Conservation (phyloP, 306 rosid genomes). For the Rosa chinensis region DNA sequence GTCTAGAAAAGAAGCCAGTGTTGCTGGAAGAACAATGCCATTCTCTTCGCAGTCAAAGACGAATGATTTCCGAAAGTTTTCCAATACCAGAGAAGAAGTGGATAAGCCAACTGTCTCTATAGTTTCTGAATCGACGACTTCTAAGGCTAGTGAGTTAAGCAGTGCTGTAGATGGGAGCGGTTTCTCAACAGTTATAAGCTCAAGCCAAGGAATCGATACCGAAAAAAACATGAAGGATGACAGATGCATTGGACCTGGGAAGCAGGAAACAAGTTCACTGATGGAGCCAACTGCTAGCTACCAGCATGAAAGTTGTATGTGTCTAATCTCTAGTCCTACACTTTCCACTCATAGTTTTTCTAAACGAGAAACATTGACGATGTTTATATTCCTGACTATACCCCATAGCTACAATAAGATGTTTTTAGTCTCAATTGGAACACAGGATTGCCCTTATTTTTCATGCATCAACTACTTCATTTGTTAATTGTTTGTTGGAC, state of each 20-base stretch:
- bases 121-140: conserved; percentile 55
- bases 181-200: conserved; percentile 51
- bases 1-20: conserved; percentile 71
- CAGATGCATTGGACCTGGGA: conserved; percentile 35
- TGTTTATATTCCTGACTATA: background rate
- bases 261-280: conserved; percentile 43
- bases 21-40: conserved; percentile 67
- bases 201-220: conserved; percentile 54
- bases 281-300: conserved; percentile 38
- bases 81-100: conserved; percentile 67
- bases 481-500: background rate
- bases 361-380: background rate
- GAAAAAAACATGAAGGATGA: conserved; percentile 45
- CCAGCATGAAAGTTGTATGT: conserved; percentile 42
- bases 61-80: conserved; percentile 52
- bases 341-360: conserved; percentile 7
- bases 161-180: conserved; percentile 50
- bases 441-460: background rate
- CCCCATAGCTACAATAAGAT: background rate
- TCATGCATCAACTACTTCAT: conserved; percentile 1
- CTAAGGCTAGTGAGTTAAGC: conserved; percentile 52
- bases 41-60: conserved; percentile 68
- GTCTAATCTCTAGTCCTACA: conserved; percentile 11
- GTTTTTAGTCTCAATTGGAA: background rate
- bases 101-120: conserved; percentile 54